Conservation (phyloP, 2,329 filamentous ascomycete species). For the Fusarium protoensiforme region DNA sequence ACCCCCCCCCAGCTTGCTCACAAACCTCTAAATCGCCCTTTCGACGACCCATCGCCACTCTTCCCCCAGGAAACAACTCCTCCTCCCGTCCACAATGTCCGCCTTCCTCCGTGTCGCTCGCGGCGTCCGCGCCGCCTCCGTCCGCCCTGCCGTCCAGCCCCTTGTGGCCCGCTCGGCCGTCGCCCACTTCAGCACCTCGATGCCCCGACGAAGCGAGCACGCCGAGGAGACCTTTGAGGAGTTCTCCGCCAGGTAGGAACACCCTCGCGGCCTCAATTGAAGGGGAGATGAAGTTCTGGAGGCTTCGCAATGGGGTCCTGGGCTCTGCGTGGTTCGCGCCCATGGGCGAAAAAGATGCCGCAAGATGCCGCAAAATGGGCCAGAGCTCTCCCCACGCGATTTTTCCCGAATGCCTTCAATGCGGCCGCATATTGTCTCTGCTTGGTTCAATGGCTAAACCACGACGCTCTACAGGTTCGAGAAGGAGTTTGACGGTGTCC, state of each 20-base stretch:
- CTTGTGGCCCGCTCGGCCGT: conserved; percentile 66
- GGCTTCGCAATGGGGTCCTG: conserved; percentile 7
- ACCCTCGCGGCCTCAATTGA: conserved; percentile 34
- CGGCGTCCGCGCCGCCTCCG: conserved; percentile 73
- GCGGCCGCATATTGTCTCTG: conserved; percentile 28
- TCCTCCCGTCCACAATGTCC: conserved; percentile 67
- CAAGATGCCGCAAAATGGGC: conserved; percentile 30
- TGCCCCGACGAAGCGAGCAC: conserved; percentile 70
- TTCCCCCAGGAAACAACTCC: conserved; percentile 41
- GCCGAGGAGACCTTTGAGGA: conserved; percentile 99
- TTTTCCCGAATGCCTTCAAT: conserved; percentile 43
- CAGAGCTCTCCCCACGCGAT: conserved; percentile 40
- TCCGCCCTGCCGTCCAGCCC: conserved; percentile 66
- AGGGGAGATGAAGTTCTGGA: not conserved
- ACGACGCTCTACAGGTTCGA: conserved; percentile 77
- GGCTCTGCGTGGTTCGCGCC: conserved; percentile 13
- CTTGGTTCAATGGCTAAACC: conserved; percentile 45
- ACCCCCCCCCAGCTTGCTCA: conserved; percentile 36
- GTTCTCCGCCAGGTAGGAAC: conserved; percentile 91
- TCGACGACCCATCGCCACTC: conserved; percentile 36
- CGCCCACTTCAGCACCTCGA: conserved; percentile 73
- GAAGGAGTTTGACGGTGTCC: conserved; percentile 97
- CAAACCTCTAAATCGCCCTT: conserved; percentile 36
- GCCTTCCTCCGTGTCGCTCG: conserved; percentile 77
- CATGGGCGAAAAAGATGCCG: conserved; percentile 41